Base-by-base conservation (phyloP, 2,329 filamentous ascomycete genomes). In the Mycosphaerelloides madeirae region DNA sequence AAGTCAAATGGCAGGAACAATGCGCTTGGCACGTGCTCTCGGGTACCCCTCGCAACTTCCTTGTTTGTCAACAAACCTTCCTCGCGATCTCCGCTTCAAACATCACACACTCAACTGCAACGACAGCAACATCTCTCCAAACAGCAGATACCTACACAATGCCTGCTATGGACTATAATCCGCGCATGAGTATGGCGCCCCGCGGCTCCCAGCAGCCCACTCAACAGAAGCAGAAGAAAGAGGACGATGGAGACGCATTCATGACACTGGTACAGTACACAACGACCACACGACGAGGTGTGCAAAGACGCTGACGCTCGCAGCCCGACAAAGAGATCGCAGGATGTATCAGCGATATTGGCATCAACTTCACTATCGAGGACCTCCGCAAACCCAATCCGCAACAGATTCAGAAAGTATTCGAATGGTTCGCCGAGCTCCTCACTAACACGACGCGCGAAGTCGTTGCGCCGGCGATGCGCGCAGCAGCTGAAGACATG, bases 261-360 rank as follows among this genome's bases (percentile, higher is more conserved):
- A 75, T 75, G 71, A 73, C 67, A 36, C 53, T 75, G 63, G 72
- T 74, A 65, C 49, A 63, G 36, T 40, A 41, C 16, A 31, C 20
- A 25, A 42, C n/a, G 3, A 15, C 33, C 22, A 35, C 31, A 45
- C 29, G 14, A 14, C 25, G 29, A 14, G 11, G 13, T 32, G 13
- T n/a, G 31, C 15, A 32, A 14, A 16, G 13, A 28, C 35, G 19
- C 20, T 37, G 31, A 41, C 31, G 19, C 3, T n/a, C 9, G 40
- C 25, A 83, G 79, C 74, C 78, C 37, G 79, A 83, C 53, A 70
- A 74, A 51, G 93, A 98, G 67, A 96, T 98, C 50, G 91, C 91
- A 57, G 89, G 87, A 65, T 98, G 93, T 68, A 96, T 98, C 71
- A 93, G 85, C 61, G 93, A 97, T 66, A 95, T 97, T 60, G 91